Conservation (phyloP, 179 eudicot species). For the Corrigiola litoralis region DNA sequence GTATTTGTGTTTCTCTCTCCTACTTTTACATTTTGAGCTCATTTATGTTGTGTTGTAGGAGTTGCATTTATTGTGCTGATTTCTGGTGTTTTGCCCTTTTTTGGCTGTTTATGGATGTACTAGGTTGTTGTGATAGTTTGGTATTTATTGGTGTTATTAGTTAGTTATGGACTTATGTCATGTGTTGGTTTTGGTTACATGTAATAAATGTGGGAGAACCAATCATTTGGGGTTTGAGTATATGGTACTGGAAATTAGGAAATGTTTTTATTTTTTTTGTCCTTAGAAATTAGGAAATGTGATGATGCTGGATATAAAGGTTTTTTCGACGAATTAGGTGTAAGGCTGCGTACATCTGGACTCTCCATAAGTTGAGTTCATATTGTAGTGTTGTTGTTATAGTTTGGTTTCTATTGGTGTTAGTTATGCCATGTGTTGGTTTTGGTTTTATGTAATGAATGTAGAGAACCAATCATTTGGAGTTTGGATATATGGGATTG, state of each 20-base stretch:
- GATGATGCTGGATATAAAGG: background rate
- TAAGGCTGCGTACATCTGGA: background rate
- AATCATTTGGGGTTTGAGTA: background rate
- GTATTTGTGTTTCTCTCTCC: background rate
- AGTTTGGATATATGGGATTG: no score
- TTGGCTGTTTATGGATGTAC: no score
- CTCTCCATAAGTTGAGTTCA: background rate
- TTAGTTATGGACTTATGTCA: background rate
- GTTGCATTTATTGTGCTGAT: constrained; percentile 8
- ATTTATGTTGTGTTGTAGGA: background rate
- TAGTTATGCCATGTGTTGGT: no score
- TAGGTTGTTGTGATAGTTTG: background rate
- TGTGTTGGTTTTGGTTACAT: background rate
- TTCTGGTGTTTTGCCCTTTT: no score
- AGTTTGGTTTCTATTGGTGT: no score
- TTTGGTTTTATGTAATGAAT: no score
- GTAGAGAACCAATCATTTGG: no score
- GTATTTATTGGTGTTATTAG: background rate
- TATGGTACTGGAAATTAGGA: no score
- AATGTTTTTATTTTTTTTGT: no score
- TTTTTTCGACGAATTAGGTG: background rate
- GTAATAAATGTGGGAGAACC: background rate
- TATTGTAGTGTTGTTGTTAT: background rate
- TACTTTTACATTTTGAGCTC: background rate
- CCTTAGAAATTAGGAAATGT: no score